A percentile compares a stretch with the other conserved stretches of the same genome.
These are phyloP conservation scores for Fusarium keratoplasticum DNA, from an alignment of 2,329 filamentous ascomycete species.

Conservation along the genomic window DNA sequence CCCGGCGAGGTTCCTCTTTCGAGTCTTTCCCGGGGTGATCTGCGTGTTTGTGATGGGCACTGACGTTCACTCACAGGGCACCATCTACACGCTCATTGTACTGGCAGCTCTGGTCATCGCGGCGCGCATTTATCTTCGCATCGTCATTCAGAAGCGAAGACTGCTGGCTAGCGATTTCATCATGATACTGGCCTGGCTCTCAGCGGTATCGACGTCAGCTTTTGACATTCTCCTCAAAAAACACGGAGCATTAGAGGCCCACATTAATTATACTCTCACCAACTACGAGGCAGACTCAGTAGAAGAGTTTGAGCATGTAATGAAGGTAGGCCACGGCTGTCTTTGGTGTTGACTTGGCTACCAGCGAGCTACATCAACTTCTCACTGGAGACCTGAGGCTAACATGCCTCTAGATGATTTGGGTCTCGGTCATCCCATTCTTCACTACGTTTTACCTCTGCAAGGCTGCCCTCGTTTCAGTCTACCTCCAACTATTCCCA, in stretches of 20 bases:
- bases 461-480: slow-evolving; percentile 10
- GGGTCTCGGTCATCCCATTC: slow-evolving; percentile 1
- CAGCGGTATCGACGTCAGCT: not conserved
- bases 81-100: slow-evolving; percentile 5
- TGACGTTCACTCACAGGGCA: not conserved
- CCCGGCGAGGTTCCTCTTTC: not conserved
- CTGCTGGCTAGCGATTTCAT: not conserved
- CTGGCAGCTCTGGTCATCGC: not conserved
- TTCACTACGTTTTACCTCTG: slow-evolving; percentile 15
- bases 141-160: not conserved
- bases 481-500: slow-evolving; percentile 20
- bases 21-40: not conserved
- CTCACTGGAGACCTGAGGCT: not conserved
- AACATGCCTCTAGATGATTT: not conserved
- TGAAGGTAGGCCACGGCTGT: not conserved
- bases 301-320: not conserved
- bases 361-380: not conserved
- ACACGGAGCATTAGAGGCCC: not conserved
- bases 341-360: not conserved
- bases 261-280: not conserved
- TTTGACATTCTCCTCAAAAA: slow-evolving; percentile 1
- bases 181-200: not conserved
- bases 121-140: not conserved
- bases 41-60: not conserved
- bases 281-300: not conserved